These are phyloP conservation scores for Endocalyx cinctus DNA, from an alignment of 2,329 filamentous ascomycete genomes.

Conservation along the genomic window DNA sequence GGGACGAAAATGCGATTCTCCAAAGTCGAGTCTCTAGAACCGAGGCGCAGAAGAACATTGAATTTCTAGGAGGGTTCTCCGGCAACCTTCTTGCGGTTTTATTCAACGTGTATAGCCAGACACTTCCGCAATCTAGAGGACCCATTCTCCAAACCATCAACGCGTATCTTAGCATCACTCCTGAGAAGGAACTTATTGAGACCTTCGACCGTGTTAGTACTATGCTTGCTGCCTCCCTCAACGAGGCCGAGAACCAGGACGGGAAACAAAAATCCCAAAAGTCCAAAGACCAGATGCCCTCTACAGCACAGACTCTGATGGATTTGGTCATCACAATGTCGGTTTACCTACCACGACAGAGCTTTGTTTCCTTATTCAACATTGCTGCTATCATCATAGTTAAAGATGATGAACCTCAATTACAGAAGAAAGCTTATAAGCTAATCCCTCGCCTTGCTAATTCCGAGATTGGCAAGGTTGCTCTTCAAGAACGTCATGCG, in stretches of 20 bases:
- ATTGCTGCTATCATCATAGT: conserved; percentile 81
- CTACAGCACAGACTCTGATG: conserved; percentile 91
- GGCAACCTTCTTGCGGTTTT: conserved; percentile 90
- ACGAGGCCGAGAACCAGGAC: conserved; percentile 50
- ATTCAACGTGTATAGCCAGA: conserved; percentile 99
- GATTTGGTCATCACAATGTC: conserved; percentile 96
- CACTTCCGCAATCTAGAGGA: conserved; percentile 84
- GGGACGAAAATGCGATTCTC: conserved; percentile 66
- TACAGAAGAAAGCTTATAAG: conserved; percentile 99
- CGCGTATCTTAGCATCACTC: conserved; percentile 84
- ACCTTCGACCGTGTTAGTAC: conserved; percentile 84
- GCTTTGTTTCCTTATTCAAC: conserved; percentile 78
- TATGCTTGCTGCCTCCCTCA: conserved; percentile 72
- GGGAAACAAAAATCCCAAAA: conserved; percentile 57
- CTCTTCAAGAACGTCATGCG: conserved; percentile 67
- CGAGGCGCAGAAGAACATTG: conserved; percentile 72
- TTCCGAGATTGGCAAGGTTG: conserved; percentile 71
- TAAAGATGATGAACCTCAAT: conserved; percentile 77
- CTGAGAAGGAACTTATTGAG: conserved; percentile 70
- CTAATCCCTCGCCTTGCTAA: conserved; percentile 85
- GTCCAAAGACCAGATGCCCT: conserved; percentile 70
- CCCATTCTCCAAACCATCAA: conserved; percentile 94
- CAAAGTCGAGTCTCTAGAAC: conserved; percentile 74
- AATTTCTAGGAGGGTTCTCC: conserved; percentile 73
- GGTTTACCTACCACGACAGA: conserved; percentile 82